Evolutionary conservation across 805 yeast species (phyloP).

Genomic region (Saccharomyces kudriavzevii): DNA sequence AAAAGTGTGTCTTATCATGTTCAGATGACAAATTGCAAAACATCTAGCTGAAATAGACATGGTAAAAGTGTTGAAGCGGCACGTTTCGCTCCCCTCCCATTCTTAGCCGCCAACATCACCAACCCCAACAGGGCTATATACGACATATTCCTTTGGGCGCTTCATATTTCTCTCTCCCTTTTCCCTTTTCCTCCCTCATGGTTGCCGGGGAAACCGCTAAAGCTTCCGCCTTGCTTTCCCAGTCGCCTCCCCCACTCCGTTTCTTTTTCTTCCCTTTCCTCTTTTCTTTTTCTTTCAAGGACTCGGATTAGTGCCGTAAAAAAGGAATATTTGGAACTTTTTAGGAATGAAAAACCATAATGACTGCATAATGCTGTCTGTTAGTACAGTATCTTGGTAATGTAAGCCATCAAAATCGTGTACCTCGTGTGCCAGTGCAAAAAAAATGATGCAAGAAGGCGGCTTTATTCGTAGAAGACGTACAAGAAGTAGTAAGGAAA

Average conservation of each 20-base stretch:
- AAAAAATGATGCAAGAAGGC: constrained; percentile 20
- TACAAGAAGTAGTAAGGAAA: constrained; percentile 24
- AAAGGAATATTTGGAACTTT: not conserved
- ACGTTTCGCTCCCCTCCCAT: not conserved
- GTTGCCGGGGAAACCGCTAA: not conserved
- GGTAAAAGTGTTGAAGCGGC: not conserved
- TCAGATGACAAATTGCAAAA: too few species aligned
- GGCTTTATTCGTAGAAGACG: constrained; percentile 28
- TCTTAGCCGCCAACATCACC: not conserved
- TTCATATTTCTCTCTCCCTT: too few species aligned
- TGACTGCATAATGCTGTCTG: not conserved
- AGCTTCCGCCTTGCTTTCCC: not conserved
- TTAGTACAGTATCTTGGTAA: not conserved
- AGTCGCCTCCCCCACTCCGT: not conserved
- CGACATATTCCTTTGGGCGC: not conserved
- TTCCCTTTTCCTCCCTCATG: not conserved
- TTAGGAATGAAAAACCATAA: not conserved
- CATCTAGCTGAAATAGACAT: too few species aligned
- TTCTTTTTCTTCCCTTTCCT: not conserved
- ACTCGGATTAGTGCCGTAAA: not conserved
- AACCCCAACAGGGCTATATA: not conserved
- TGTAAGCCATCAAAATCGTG: not conserved
- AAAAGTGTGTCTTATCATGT: not conserved
- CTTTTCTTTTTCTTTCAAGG: not conserved
- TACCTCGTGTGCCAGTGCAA: not conserved